phyloP scores from a whole-genome alignment of 208 protist species.

The Leishmania martiniquensis region DNA sequence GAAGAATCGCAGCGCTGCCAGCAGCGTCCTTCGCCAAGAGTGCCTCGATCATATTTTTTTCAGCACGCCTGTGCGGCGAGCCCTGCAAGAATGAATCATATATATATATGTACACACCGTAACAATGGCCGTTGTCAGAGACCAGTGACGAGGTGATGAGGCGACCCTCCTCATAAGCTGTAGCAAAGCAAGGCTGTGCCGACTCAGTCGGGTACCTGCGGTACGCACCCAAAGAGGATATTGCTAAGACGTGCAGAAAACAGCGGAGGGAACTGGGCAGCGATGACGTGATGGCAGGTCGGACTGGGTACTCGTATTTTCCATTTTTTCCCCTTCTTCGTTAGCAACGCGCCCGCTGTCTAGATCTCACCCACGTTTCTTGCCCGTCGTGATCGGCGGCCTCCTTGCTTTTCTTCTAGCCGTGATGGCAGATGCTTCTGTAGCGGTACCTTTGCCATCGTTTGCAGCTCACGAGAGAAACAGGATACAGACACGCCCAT shows the following conservation, averaged over 20 bases:
- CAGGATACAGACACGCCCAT: neutral
- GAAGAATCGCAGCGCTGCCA: neutral
- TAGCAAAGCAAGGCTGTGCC: too few species aligned
- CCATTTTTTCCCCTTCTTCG: neutral
- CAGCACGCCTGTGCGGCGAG: too few species aligned
- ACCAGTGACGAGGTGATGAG: too few species aligned
- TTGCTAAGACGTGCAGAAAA: neutral
- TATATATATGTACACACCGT: too few species aligned
- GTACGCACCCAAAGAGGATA: neutral
- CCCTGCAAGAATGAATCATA: too few species aligned
- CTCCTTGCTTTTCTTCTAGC: too few species aligned
- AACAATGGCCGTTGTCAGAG: too few species aligned
- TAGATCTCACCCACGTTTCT: neutral
- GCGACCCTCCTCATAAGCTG: too few species aligned
- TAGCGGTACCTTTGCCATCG: neutral
- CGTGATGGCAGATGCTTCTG: neutral
- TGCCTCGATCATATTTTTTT: too few species aligned
- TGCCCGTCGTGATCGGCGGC: neutral
- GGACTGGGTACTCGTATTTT: neutral
- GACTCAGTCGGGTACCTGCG: neutral
- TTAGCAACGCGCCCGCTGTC: neutral
- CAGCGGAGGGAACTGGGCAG: neutral
- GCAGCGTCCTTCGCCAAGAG: too few species aligned
- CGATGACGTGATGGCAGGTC: neutral
- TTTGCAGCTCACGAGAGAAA: neutral